Percentiles rank a stretch among this genome's conserved stretches.
These are phyloP conservation scores for Lactuca saligna DNA, from an alignment of 129 eudicot genomes.

Conservation along the genomic window DNA sequence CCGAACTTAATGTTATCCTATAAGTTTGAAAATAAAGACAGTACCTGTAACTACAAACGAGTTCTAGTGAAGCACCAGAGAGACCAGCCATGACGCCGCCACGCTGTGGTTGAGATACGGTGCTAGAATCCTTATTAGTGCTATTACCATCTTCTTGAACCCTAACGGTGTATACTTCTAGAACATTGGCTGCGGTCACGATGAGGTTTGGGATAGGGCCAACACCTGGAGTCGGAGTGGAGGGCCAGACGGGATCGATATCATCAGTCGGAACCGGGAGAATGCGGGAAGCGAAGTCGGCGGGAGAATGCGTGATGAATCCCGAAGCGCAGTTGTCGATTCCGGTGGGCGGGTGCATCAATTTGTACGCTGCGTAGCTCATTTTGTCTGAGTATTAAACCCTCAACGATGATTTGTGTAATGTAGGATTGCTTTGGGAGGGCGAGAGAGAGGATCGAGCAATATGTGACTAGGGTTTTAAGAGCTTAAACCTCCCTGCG, in stretches of 20 bases:
- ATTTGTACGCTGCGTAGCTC: slow-evolving; percentile 95
- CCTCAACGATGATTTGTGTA: slow-evolving; percentile 1
- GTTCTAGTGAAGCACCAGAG: slow-evolving; percentile 78
- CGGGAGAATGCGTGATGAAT: slow-evolving; percentile 73
- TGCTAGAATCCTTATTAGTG: slow-evolving; percentile 22
- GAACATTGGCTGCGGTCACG: slow-evolving; percentile 67
- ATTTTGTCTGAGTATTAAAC: slow-evolving; percentile 27
- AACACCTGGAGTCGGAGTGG: slow-evolving; percentile 33
- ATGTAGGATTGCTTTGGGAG: slow-evolving; percentile 16
- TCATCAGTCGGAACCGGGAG: slow-evolving; percentile 53
- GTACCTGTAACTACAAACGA: slow-evolving; percentile 77
- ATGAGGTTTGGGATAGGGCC: slow-evolving; percentile 81
- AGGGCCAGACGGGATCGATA: slow-evolving; percentile 64
- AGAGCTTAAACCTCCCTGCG: slow-evolving; percentile 24
- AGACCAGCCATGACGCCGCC: slow-evolving; percentile 82
- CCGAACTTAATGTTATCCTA: neutral
- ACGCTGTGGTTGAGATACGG: slow-evolving; percentile 55
- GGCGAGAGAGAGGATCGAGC: slow-evolving; percentile 2
- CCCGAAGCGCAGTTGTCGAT: slow-evolving; percentile 90
- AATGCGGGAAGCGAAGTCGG: slow-evolving; percentile 49
- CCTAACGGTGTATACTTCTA: slow-evolving; percentile 68
- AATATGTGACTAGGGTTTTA: slow-evolving; percentile 34
- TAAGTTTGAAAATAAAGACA: neutral
- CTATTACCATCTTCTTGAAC: slow-evolving; percentile 51
- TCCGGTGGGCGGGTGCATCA: slow-evolving; percentile 94